Evolutionary conservation across 257 asterid species (phyloP).

Genomic region (Cruciata laevipes): DNA sequence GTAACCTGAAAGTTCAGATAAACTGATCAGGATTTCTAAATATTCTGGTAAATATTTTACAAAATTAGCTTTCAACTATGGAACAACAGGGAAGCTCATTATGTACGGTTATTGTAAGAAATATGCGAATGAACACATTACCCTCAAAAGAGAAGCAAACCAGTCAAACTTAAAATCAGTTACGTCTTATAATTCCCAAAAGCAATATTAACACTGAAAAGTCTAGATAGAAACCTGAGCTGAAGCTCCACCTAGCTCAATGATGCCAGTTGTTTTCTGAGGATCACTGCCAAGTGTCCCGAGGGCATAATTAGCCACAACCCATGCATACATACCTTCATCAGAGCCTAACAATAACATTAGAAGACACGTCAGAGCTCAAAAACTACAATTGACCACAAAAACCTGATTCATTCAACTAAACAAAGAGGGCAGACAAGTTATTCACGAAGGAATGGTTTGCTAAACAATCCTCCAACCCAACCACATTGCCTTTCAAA

Average conservation of each 20-base stretch:
- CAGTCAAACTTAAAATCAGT: background rate
- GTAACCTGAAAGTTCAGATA: constrained; percentile 49
- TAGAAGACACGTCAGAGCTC: background rate
- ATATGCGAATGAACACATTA: background rate
- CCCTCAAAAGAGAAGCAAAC: background rate
- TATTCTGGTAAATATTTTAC: background rate
- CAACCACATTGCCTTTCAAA: background rate
- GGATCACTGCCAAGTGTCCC: constrained; percentile 93
- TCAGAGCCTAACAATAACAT: constrained; percentile 63
- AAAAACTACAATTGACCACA: constrained; percentile 1
- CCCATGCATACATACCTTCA: constrained; percentile 98
- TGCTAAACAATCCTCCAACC: background rate
- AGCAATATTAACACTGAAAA: background rate
- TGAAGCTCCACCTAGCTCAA: constrained; percentile 99
- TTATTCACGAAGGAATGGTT: background rate
- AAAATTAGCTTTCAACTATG: background rate
- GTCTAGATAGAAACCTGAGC: constrained; percentile 59
- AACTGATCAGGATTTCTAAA: constrained; percentile 1
- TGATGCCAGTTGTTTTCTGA: constrained; percentile 76
- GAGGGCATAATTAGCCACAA: constrained; percentile 92
- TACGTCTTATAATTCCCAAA: too few species aligned
- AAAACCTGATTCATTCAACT: background rate
- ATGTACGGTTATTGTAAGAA: background rate
- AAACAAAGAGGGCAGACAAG: background rate
- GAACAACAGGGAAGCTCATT: background rate